Base-by-base conservation (phyloP, 495 filamentous ascomycete species). In the Hapsidospora chrysogenum region DNA sequence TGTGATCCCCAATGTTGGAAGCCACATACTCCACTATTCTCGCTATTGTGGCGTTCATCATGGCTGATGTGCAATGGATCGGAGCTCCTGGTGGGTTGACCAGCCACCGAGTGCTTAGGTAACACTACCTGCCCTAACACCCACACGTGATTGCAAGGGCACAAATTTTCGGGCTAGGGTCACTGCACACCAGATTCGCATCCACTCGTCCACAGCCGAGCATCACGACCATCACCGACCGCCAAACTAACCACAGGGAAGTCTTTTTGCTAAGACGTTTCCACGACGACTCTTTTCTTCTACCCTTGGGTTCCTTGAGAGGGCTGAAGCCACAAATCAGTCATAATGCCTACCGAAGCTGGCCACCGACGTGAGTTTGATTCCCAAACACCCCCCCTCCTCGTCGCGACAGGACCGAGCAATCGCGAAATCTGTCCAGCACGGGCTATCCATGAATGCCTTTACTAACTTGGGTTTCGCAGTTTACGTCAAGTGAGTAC, bases 401-500 rank as follows among this genome's bases (percentile, higher is more conserved):
- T 15, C n/a, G 19, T 14, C 16, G 11, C 31, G 9, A 2, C 31
- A 4, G 8, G 20, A 14, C 13, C n/a, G 23, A 36, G 38, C 33
- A 32, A 13, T 21, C 33, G 27, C 27, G 27, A 27, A n/a, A n/a
- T n/a, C n/a, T n/a, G n/a, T n/a, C n/a, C n/a, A n/a, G n/a, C n/a
- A n/a, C n/a, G n/a, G n/a, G n/a, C n/a, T n/a, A n/a, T n/a, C n/a
- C n/a, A n/a, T n/a, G n/a, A n/a, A n/a, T n/a, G n/a, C n/a, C n/a
- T 36, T 18, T 45, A 45, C 60, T 53, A 56, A 61, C 44, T 36
- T 29, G n/a, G n/a, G n/a, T n/a, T 37, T 46, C 31, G 39, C 41
- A 89, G 80, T 92, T 64, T 93, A 89, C 56, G 85, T 92, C 58
- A 89, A 92, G 84, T 86, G 66, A 81, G 80, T 78, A 39, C 50